Evolutionary conservation across 2,329 filamentous ascomycete genomes (phyloP).

Genomic region (Ophidiomyces ophidiicola): DNA sequence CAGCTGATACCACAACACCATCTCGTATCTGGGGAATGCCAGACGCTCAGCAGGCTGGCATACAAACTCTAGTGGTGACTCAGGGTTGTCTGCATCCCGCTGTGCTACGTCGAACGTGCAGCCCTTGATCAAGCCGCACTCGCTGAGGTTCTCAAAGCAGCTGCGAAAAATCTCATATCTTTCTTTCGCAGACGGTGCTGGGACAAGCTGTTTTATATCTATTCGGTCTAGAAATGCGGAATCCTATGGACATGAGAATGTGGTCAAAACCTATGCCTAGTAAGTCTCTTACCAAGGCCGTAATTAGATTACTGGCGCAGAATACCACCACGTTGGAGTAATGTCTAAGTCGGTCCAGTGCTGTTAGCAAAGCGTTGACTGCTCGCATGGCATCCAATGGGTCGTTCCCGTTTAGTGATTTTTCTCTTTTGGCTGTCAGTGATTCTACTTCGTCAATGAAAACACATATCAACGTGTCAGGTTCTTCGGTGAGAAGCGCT

Average conservation of each 20-base stretch:
- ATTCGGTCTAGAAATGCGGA: constrained; percentile 40
- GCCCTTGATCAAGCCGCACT: constrained; percentile 26
- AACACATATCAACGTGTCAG: constrained; percentile 33
- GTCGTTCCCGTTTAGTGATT: constrained; percentile 31
- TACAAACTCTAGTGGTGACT: constrained; percentile 23
- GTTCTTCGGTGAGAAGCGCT: constrained; percentile 26
- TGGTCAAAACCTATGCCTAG: background rate
- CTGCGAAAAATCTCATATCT: constrained; percentile 40
- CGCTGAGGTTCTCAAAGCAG: constrained; percentile 37
- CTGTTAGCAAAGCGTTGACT: constrained; percentile 40
- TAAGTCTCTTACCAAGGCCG: constrained; percentile 27
- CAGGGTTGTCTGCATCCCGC: constrained; percentile 18
- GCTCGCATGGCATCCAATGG: constrained; percentile 38
- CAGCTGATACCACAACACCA: constrained; percentile 22
- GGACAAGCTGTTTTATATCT: constrained; percentile 37
- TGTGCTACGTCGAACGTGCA: constrained; percentile 21
- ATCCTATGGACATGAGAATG: constrained; percentile 21
- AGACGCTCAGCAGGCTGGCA: constrained; percentile 17
- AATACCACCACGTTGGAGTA: constrained; percentile 37
- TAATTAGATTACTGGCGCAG: constrained; percentile 40
- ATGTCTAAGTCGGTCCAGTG: constrained; percentile 34
- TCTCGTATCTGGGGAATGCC: constrained; percentile 21
- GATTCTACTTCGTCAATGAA: constrained; percentile 43
- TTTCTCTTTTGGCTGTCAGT: constrained; percentile 35
- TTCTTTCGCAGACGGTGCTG: constrained; percentile 28